phyloP scores from a whole-genome alignment of 345 rosid genomes.

The Acer yangbiense region DNA sequence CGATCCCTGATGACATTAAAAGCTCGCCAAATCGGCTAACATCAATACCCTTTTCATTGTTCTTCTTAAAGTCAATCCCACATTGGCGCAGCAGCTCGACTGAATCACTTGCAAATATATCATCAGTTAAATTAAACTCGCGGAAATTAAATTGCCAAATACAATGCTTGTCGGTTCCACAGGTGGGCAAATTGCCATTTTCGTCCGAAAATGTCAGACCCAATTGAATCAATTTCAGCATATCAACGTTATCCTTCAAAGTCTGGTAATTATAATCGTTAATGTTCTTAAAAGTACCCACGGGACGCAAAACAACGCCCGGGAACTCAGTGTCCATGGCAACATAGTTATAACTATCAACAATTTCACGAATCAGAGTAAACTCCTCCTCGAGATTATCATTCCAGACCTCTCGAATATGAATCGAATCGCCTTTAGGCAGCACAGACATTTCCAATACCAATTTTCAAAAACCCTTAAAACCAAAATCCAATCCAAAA shows the following conservation, averaged over 20 bases:
- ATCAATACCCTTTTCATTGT: slow-evolving; percentile 74
- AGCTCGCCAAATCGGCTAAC: slow-evolving; percentile 83
- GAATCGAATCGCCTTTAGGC: slow-evolving; percentile 63
- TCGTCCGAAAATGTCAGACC: slow-evolving; percentile 83
- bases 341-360: slow-evolving; percentile 54
- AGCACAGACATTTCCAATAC: slow-evolving; percentile 49
- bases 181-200: slow-evolving; percentile 75
- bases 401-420: slow-evolving; percentile 86
- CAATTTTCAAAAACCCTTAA: not conserved
- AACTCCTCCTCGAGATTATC: slow-evolving; percentile 81
- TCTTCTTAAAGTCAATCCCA: slow-evolving; percentile 85
- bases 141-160: slow-evolving; percentile 96
- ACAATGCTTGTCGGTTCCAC: slow-evolving; percentile 69
- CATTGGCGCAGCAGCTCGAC: slow-evolving; percentile 75
- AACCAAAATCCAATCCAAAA: not conserved
- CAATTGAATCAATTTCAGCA: slow-evolving; percentile 80
- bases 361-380: slow-evolving; percentile 74
- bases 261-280: slow-evolving; percentile 76
- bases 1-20: slow-evolving; percentile 84
- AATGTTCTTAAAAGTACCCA: slow-evolving; percentile 77
- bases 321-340: slow-evolving; percentile 98
- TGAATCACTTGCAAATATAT: slow-evolving; percentile 79
- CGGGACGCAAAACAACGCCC: slow-evolving; percentile 80
- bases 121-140: slow-evolving; percentile 70
- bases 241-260: slow-evolving; percentile 78